Evolutionary conservation across 805 yeast species (phyloP).

Genomic region (Schwanniomyces occidentalis): DNA sequence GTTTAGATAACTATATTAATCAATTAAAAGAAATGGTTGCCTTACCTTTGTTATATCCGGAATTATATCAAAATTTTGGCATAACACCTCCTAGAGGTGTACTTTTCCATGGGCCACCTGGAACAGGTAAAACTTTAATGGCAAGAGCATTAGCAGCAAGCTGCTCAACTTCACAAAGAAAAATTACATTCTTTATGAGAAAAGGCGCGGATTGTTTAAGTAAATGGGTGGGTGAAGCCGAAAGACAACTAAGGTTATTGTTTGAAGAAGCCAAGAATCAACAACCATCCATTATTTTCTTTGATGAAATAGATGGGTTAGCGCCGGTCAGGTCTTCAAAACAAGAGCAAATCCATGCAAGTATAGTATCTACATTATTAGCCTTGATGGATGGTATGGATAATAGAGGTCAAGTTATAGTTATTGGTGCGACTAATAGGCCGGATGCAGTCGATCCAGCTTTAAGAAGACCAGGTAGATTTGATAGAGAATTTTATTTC

Average conservation of each 20-base stretch:
- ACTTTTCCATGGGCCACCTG: slow-evolving; percentile 97
- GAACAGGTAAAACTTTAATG: slow-evolving; percentile 97
- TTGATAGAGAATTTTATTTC: slow-evolving; percentile 94
- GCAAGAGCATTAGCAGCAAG: slow-evolving; percentile 97
- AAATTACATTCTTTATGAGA: slow-evolving; percentile 95
- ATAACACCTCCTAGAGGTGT: slow-evolving; percentile 98
- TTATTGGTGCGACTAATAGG: slow-evolving; percentile 96
- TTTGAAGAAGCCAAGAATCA: slow-evolving; percentile 96
- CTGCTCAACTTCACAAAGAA: slow-evolving; percentile 79
- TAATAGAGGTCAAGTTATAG: slow-evolving; percentile 96
- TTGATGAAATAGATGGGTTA: slow-evolving; percentile 96
- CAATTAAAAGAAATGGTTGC: slow-evolving; percentile 97
- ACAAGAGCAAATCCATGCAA: slow-evolving; percentile 98
- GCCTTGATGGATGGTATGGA: slow-evolving; percentile 99
- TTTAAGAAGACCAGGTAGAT: slow-evolving; percentile 92
- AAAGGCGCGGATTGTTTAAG: slow-evolving; percentile 97
- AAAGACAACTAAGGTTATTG: slow-evolving; percentile 82
- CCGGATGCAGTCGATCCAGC: slow-evolving; percentile 99
- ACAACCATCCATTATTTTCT: slow-evolving; percentile 94
- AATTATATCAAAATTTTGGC: slow-evolving; percentile 81
- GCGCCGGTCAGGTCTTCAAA: slow-evolving; percentile 98
- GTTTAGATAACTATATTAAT: slow-evolving; percentile 84
- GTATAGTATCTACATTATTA: slow-evolving; percentile 90
- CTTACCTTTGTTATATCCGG: slow-evolving; percentile 89
- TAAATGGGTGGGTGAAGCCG: slow-evolving; percentile 99